Base-by-base conservation (phyloP, 352 stramenopile species). In the Phytophthora podocarpi region DNA sequence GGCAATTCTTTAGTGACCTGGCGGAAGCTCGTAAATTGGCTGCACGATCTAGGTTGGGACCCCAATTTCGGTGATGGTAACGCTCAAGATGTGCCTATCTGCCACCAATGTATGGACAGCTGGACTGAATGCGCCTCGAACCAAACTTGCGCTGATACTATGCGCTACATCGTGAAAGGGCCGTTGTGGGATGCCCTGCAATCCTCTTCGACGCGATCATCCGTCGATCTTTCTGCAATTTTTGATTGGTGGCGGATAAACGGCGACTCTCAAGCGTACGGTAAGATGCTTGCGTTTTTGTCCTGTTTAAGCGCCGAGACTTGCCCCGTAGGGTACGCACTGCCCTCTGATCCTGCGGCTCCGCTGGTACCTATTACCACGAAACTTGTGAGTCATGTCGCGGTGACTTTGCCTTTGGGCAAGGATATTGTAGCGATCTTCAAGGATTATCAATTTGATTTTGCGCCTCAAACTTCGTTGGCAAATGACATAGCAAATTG, bases 241-340 rank as follows among this genome's bases (percentile, higher is more conserved):
- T 4, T 59, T 6, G 37, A 30, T 36, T n/a, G 12, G 8, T 64
- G 43, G 60, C 23, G 11, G 27, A 12, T 3, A 12, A 24, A 15
- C 1, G 16, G 3, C 4, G 45, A 55, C 8, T 3, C 31, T 11
- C 2, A 26, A 0, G 23, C 50, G 2, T 64, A 64, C 31, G n/a
- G 10, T 0, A 46, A 27, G 4, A 37, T 71, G 12, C 9, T 63
- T 3, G n/a, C 32, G 4, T 27, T 71, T 32, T 40, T 67, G 4
- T 62, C 56, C 20, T 71, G 63, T 13, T 43, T 71, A 10, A 62
- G 40, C 32, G 16, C 24, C 1, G 21, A 47, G 16, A 28, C 31
- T 10, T 71, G 63, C 6, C 63, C 56, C 10, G 42, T 71, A 1
- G 63, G 63, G 1, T 67, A 67, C 24, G 60, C 53, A 1, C 12